Base-by-base conservation (phyloP, 192 early-diverging fungal genomes). In the Entomortierella chlamydospora region DNA sequence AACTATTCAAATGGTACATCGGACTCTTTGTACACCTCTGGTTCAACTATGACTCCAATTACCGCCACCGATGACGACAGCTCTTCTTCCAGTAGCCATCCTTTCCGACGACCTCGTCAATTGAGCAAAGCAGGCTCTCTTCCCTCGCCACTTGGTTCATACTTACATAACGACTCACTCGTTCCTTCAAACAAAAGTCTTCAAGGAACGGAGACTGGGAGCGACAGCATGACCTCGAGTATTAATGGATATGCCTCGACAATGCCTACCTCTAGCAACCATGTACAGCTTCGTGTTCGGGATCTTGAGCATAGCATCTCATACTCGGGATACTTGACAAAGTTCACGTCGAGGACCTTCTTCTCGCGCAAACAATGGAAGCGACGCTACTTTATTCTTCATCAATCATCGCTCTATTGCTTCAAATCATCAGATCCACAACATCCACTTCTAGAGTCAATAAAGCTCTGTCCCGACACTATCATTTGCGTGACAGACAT, bases 401-500 rank as follows among this genome's bases (percentile, higher is more conserved):
- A 65, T 43, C 61, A 81, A 26, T 50, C 47, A 15, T 74, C 78
- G 26, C 67, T 84, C 25, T 69, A 84, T 33, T 84, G 83, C 71
- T 84, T 84, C 69, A 84, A 84, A 54, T 76, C 72, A 4, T 68
- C 71, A 7, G 83, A 84, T 37, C 57, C 61, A 39, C 70, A 62
- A 17, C 70, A 80, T 18, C 58, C 57, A 23, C 49, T 84, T 43
- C 61, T 77, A 18, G 83, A 84, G 20, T 72, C 64, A 17, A 50
- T 84, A 23, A 51, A 62, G n/a, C 45, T 84, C 9, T 68, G 64
- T 26, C 65, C 78, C 33, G 71, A 81, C 2, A 81, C 78, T n/a
- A 71, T 81, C 11, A 79, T 84, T 20, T 84, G 83, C 43, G 83
- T 84, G n/a, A 84, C 78, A 33, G 83, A 84, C 29, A 57, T 73